Evolutionary conservation across 192 early-diverging fungal genomes (phyloP).

Genomic region (Backusella parvicylindrica): DNA sequence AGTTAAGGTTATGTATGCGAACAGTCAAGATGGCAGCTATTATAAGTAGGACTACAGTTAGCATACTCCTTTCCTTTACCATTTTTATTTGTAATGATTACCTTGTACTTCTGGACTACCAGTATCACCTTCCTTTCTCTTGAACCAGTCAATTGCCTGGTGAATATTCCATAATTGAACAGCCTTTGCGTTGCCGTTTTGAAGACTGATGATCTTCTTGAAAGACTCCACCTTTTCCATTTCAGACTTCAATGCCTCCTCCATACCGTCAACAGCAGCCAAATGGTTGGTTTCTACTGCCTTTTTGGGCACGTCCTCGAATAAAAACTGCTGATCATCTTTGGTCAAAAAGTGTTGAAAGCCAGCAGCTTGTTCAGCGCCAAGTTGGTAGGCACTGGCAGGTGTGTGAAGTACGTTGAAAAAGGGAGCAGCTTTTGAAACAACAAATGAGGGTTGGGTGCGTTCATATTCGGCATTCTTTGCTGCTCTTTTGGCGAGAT

Average conservation of each 20-base stretch:
- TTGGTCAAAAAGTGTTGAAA: conserved; percentile 50
- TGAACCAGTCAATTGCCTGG: conserved; percentile 75
- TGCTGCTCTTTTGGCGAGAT: conserved; percentile 32
- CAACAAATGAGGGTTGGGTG: conserved; percentile 33
- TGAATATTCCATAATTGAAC: conserved; percentile 74
- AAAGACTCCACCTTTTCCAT: conserved; percentile 59
- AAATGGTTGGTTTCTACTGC: conserved; percentile 23
- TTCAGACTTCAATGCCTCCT: conserved; percentile 38
- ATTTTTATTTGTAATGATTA: no score
- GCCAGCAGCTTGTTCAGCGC: neutral
- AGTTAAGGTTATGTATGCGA: conserved; percentile 81
- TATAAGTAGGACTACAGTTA: conserved; percentile 4
- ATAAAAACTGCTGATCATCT: conserved; percentile 45
- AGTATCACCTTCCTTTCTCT: conserved; percentile 73
- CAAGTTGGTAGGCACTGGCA: conserved; percentile 24
- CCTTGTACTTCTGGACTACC: conserved; percentile 94
- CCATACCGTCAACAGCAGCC: conserved; percentile 31
- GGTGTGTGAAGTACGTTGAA: conserved; percentile 31
- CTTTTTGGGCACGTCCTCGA: conserved; percentile 41
- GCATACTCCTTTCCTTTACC: neutral
- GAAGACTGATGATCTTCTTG: conserved; percentile 70
- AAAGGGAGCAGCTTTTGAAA: conserved; percentile 27
- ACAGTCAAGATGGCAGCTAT: conserved; percentile 88
- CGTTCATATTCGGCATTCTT: conserved; percentile 25
- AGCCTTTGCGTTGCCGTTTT: conserved; percentile 77